Evolutionary conservation across 2,329 filamentous ascomycete genomes (phyloP).

Genomic region (Verticillium longisporum): DNA sequence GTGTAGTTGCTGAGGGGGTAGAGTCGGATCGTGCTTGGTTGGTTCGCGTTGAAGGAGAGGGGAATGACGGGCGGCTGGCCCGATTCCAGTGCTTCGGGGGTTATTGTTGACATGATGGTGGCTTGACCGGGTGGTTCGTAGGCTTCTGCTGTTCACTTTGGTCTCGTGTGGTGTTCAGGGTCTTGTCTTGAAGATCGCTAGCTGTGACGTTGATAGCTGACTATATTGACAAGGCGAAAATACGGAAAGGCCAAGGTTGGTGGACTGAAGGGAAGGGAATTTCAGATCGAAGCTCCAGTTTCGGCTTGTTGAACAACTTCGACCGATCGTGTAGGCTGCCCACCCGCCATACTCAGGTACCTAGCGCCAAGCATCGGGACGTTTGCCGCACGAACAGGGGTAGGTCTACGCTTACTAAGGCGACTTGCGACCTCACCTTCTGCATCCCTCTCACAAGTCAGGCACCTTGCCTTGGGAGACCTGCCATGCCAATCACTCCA

Average conservation of each 20-base stretch:
- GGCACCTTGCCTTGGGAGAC: no score
- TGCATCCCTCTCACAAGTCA: no score
- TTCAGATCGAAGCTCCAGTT: background rate
- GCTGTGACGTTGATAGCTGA: background rate
- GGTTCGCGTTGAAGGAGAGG: constrained; percentile 78
- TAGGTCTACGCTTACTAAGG: background rate
- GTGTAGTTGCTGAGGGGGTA: constrained; percentile 98
- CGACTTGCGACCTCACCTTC: background rate
- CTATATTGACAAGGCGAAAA: background rate
- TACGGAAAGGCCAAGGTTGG: background rate
- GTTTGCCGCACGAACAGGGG: background rate
- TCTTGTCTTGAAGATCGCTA: background rate
- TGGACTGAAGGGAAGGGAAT: background rate
- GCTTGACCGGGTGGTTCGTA: background rate
- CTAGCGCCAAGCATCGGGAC: background rate
- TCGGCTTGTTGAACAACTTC: background rate
- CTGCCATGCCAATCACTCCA: no score
- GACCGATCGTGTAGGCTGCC: background rate
- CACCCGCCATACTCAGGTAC: background rate
- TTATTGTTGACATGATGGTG: constrained; percentile 74
- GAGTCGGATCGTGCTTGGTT: constrained; percentile 82
- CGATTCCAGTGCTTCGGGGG: constrained; percentile 68
- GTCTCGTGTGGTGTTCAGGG: background rate
- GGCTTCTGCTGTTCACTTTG: background rate
- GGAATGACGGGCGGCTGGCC: constrained; percentile 72